A percentile compares a stretch with the other conserved stretches of the same genome.
phyloP scores from a whole-genome alignment of 2,329 filamentous ascomycete species.

The Apiospora saccharicola region DNA sequence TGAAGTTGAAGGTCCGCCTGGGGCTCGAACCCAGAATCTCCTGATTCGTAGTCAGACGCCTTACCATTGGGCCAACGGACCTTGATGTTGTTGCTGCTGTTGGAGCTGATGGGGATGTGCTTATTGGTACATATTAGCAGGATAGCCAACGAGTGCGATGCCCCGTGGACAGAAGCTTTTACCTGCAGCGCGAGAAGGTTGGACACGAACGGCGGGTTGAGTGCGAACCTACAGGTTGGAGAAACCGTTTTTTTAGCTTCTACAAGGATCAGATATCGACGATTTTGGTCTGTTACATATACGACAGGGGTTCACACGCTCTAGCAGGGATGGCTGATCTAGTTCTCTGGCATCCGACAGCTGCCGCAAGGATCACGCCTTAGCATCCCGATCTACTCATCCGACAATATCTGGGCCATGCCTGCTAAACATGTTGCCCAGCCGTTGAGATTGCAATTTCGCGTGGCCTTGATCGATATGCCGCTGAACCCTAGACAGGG shows the following conservation, averaged over 20 bases:
- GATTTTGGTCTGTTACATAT: background rate
- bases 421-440: background rate
- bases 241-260: background rate
- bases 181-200: background rate
- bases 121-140: background rate
- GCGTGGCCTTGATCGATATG: background rate
- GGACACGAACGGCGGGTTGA: background rate
- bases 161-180: background rate
- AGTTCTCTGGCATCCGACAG: background rate
- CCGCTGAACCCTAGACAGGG: background rate
- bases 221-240: too few species aligned
- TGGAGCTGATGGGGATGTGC: background rate
- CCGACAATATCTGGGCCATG: background rate
- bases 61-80: background rate
- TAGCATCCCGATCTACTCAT: background rate
- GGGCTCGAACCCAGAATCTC: conserved; percentile 1
- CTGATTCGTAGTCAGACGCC: conserved; percentile 3
- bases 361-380: background rate
- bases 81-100: background rate
- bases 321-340: background rate
- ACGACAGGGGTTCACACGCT: background rate
- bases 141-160: background rate
- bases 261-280: background rate
- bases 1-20: background rate
- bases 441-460: background rate